Evolutionary conservation across 1,139 yeast species (phyloP).

Genomic region (Zygosaccharomyces pseudobailii): DNA sequence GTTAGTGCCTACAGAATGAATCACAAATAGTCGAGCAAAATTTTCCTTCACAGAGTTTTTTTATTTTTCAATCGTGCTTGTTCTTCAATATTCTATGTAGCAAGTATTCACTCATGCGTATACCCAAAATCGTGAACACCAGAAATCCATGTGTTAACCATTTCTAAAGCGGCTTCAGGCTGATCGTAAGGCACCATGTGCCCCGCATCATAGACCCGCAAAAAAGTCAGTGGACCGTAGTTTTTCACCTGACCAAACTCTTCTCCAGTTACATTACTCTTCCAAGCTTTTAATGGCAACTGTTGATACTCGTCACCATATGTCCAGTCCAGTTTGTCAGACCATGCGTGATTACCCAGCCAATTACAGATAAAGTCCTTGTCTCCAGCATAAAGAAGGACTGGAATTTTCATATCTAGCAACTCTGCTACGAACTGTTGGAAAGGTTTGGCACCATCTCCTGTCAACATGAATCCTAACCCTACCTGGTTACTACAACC

Average conservation of each 20-base stretch:
- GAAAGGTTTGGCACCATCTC: constrained; percentile 65
- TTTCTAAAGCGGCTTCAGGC: constrained; percentile 60
- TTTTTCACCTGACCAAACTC: constrained; percentile 51
- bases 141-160: constrained; percentile 67
- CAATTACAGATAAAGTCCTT: constrained; percentile 88
- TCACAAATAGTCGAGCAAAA: constrained; percentile 46
- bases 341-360: constrained; percentile 83
- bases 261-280: constrained; percentile 36
- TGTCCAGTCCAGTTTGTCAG: constrained; percentile 62
- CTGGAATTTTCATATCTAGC: constrained; percentile 60
- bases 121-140: constrained; percentile 3
- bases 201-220: constrained; percentile 58
- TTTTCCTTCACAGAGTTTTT: neutral
- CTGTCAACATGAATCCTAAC: constrained; percentile 49
- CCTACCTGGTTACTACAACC: constrained; percentile 57
- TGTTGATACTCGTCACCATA: constrained; percentile 41
- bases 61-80: neutral
- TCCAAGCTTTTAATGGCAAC: constrained; percentile 42
- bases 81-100: neutral
- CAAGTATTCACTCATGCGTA: neutral
- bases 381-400: constrained; percentile 83
- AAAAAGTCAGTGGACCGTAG: constrained; percentile 49
- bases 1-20: constrained; percentile 47
- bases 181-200: constrained; percentile 76
- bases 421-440: constrained; percentile 56